A percentile compares a stretch with the other conserved stretches of the same genome.
These are phyloP conservation scores for Stropharia rugosoannulata DNA, from an alignment of 768 basidiomycete genomes.

Conservation along the genomic window DNA sequence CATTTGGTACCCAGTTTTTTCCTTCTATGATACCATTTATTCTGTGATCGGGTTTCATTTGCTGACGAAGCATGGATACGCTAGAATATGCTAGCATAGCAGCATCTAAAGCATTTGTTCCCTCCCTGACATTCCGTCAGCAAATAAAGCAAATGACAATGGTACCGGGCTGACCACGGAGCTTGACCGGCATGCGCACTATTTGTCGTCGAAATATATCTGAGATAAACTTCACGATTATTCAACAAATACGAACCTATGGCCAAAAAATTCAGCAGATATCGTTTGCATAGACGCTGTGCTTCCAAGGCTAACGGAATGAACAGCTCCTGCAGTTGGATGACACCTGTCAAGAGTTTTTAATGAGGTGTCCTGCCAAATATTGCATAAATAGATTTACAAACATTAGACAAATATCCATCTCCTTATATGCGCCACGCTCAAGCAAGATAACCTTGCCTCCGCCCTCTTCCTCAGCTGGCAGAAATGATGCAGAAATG, in stretches of 20 bases:
- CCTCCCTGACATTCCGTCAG: constrained; percentile 50
- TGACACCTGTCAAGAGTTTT: constrained; percentile 56
- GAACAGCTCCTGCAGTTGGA: constrained; percentile 54
- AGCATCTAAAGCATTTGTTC: constrained; percentile 84
- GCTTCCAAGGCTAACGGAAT: constrained; percentile 50
- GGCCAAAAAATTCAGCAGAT: constrained; percentile 72
- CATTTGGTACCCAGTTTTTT: constrained; percentile 66
- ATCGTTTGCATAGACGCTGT: constrained; percentile 66
- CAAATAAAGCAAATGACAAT: neutral
- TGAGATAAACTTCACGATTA: neutral
- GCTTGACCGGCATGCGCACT: constrained; percentile 80
- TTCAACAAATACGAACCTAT: constrained; percentile 46
- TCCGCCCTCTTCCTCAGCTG: constrained; percentile 77
- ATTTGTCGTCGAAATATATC: constrained; percentile 3
- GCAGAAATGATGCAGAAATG: neutral
- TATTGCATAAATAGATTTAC: neutral
- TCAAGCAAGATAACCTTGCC: constrained; percentile 78
- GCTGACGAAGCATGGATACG: constrained; percentile 81
- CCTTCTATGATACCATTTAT: constrained; percentile 78
- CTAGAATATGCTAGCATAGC: constrained; percentile 82
- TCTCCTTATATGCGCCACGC: constrained; percentile 73
- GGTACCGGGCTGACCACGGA: constrained; percentile 54
- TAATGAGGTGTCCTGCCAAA: neutral
- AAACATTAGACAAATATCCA: constrained; percentile 82
- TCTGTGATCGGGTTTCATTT: constrained; percentile 79